These are phyloP conservation scores for Boletus bicolor DNA, from an alignment of 768 basidiomycete species.

Conservation along the genomic window DNA sequence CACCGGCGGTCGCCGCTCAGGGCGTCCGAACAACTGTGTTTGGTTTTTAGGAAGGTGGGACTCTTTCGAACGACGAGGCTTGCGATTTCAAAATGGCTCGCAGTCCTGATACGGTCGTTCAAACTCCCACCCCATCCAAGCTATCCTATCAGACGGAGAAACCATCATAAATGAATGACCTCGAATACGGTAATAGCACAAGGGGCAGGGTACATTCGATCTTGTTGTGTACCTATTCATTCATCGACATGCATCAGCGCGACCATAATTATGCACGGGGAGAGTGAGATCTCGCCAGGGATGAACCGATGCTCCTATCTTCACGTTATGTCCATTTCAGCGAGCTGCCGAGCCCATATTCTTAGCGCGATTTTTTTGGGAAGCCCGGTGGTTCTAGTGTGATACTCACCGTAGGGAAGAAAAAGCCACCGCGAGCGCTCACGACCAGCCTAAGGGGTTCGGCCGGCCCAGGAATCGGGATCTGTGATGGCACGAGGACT, in stretches of 20 bases:
- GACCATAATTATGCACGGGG: not conserved
- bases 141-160: not conserved
- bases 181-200: not conserved
- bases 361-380: not conserved
- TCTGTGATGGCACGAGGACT: not conserved
- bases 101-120: not conserved
- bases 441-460: not conserved
- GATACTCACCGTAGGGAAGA: not conserved
- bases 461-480: not conserved
- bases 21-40: not conserved
- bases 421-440: constrained; percentile 15
- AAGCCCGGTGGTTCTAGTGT: not conserved
- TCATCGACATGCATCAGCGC: too few relatives aligned
- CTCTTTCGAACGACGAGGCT: not conserved
- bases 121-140: not conserved
- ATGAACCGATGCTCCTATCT: not conserved
- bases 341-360: not conserved
- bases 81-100: not conserved
- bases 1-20: constrained; percentile 1
- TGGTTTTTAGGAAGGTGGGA: not conserved
- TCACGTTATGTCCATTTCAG: not conserved
- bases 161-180: not conserved
- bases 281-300: not conserved
- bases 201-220: not conserved
- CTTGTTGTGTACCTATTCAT: not conserved